These are phyloP conservation scores for Aspergillus baeticus DNA, from an alignment of 495 filamentous ascomycete species.

Conservation along the genomic window DNA sequence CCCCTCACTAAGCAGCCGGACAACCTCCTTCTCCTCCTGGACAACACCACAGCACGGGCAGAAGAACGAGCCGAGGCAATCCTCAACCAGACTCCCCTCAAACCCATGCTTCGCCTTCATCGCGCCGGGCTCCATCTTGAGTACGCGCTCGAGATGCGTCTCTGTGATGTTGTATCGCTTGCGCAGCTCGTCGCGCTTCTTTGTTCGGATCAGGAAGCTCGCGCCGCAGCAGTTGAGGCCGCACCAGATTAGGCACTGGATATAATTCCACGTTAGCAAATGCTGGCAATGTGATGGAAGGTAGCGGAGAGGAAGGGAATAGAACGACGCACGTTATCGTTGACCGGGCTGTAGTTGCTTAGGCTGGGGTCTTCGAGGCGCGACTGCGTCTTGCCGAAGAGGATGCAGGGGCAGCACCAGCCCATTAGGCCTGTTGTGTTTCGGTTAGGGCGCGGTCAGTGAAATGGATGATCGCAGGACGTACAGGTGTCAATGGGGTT, in stretches of 20 bases:
- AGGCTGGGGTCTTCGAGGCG: conserved; percentile 6
- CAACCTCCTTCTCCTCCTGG: conserved; percentile 10
- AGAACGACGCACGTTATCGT: not conserved
- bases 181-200: conserved; percentile 6
- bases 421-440: conserved; percentile 3
- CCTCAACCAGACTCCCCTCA: conserved; percentile 6
- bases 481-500: conserved; percentile 9
- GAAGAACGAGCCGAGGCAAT: conserved; percentile 7
- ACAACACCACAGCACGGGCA: conserved; percentile 6
- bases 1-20: not conserved
- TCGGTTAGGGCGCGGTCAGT: not conserved
- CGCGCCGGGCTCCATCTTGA: conserved; percentile 1
- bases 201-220: conserved; percentile 6
- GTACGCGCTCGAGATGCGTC: not conserved
- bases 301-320: not conserved
- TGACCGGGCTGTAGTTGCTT: conserved; percentile 5
- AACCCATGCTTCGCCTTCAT: conserved; percentile 10
- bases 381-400: conserved; percentile 8
- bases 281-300: not conserved
- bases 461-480: not conserved
- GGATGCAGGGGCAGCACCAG: conserved; percentile 12
- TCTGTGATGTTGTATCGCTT: conserved; percentile 9
- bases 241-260: conserved; percentile 13
- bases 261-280: not conserved
- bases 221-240: conserved; percentile 9